phyloP scores from a whole-genome alignment of 2,329 filamentous ascomycete species.

The Dactylellina haptotyla region DNA sequence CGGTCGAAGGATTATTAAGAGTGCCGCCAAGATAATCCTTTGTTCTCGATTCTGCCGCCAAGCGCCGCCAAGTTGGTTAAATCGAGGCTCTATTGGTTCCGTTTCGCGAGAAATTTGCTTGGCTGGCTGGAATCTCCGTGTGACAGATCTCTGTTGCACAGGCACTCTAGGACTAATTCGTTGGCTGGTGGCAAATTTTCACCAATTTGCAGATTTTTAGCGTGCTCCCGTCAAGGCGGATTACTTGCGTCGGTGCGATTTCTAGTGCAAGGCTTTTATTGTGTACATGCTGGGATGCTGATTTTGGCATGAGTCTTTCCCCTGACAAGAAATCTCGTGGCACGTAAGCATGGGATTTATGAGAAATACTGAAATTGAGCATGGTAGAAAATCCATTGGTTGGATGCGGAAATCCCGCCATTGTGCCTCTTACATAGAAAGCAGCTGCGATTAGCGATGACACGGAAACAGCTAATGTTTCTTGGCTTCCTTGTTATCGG shows the following conservation, averaged over 20 bases:
- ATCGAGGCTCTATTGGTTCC: not conserved
- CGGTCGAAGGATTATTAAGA: slow-evolving; percentile 3
- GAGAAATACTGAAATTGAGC: not conserved
- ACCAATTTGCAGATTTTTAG: not conserved
- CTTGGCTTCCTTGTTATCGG: no score
- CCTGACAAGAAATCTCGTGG: not conserved
- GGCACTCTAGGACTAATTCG: slow-evolving; percentile 4
- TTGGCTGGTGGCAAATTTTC: slow-evolving; percentile 32
- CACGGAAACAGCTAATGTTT: no score
- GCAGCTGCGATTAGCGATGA: not conserved
- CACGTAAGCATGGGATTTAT: not conserved
- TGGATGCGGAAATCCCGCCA: no score
- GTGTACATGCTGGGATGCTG: not conserved
- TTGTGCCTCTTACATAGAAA: not conserved
- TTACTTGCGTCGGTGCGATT: not conserved
- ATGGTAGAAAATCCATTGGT: not conserved
- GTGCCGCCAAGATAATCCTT: slow-evolving; percentile 42
- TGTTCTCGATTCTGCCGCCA: slow-evolving; percentile 4
- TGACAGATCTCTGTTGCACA: slow-evolving; percentile 31
- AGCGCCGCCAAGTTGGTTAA: slow-evolving; percentile 5
- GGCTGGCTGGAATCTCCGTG: slow-evolving; percentile 1
- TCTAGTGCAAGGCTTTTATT: not conserved
- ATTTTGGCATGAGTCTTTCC: not conserved
- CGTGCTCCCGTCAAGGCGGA: not conserved
- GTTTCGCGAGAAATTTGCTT: slow-evolving; percentile 13